Conservation (phyloP, 2,329 filamentous ascomycete genomes). For the Plectosphaerella cucumerina region DNA sequence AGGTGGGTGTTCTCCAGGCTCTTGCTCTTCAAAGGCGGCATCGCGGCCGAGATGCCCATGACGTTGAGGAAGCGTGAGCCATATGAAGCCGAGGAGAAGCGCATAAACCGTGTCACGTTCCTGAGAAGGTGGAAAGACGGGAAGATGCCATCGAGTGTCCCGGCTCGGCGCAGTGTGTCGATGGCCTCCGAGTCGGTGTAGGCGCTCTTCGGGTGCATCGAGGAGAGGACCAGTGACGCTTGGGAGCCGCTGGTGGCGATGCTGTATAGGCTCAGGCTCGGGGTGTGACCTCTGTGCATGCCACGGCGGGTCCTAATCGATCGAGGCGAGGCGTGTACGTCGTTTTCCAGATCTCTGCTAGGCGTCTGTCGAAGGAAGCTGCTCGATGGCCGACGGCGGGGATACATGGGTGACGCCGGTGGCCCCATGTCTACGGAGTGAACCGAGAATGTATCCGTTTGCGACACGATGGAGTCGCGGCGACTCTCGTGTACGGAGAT, state of each 20-base stretch:
- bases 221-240: constrained; percentile 46
- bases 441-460: constrained; percentile 51
- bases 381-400: constrained; percentile 19
- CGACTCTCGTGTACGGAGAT: constrained; percentile 47
- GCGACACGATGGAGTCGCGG: constrained; percentile 50
- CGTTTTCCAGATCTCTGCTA: constrained; percentile 14
- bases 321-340: not conserved
- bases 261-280: constrained; percentile 62
- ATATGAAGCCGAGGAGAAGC: constrained; percentile 63
- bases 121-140: constrained; percentile 54
- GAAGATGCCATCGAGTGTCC: constrained; percentile 54
- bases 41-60: constrained; percentile 54
- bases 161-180: constrained; percentile 44
- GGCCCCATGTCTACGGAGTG: constrained; percentile 39
- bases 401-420: constrained; percentile 37
- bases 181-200: constrained; percentile 46
- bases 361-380: constrained; percentile 8
- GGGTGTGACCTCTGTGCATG: constrained; percentile 31
- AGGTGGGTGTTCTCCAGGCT: constrained; percentile 47
- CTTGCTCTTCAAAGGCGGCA: constrained; percentile 30
- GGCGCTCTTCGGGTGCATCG: constrained; percentile 42
- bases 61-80: constrained; percentile 60
- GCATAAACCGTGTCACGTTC: constrained; percentile 62
- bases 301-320: constrained; percentile 18
- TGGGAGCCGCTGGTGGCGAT: constrained; percentile 53